phyloP scores from a whole-genome alignment of 768 basidiomycete genomes.

The Podaxis rugospora region DNA sequence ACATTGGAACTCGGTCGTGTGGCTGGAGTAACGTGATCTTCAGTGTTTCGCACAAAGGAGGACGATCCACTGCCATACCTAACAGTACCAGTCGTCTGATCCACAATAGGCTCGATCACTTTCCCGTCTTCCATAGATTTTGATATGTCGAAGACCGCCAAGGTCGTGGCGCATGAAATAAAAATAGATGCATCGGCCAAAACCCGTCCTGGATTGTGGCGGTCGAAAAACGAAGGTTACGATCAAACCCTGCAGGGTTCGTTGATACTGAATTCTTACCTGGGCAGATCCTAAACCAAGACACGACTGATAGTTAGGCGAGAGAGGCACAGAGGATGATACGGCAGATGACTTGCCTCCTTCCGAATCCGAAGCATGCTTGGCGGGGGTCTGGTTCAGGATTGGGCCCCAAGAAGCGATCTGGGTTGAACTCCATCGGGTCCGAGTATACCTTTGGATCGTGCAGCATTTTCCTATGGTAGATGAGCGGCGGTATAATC shows the following conservation, averaged over 20 bases:
- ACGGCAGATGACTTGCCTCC: conserved; percentile 27
- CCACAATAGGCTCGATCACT: conserved; percentile 30
- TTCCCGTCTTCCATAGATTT: conserved; percentile 21
- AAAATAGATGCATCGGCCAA: conserved; percentile 41
- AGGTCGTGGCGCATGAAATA: conserved; percentile 33
- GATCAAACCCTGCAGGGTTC: conserved; percentile 9
- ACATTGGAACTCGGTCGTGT: conserved; percentile 38
- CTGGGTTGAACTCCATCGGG: conserved; percentile 42
- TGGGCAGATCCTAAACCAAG: conserved; percentile 28
- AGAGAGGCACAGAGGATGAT: conserved; percentile 2
- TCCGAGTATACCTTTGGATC: conserved; percentile 38
- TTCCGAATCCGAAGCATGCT: conserved; percentile 50
- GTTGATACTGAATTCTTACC: conserved; percentile 16
- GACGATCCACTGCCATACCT: conserved; percentile 24
- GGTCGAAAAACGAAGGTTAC: not conserved
- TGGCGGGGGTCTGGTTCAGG: conserved; percentile 39
- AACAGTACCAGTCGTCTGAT: conserved; percentile 42
- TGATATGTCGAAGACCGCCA: conserved; percentile 38
- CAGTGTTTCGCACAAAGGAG: not conserved
- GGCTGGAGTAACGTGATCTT: conserved; percentile 22
- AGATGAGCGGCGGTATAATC: not conserved
- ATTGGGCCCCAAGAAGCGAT: conserved; percentile 38
- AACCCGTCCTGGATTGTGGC: conserved; percentile 22
- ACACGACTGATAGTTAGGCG: not conserved
- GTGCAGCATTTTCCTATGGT: conserved; percentile 34